A percentile compares a stretch with the other conserved stretches of the same genome.
Conservation (phyloP, 2,329 filamentous ascomycete genomes). For the Ophiostoma pallidulum region DNA sequence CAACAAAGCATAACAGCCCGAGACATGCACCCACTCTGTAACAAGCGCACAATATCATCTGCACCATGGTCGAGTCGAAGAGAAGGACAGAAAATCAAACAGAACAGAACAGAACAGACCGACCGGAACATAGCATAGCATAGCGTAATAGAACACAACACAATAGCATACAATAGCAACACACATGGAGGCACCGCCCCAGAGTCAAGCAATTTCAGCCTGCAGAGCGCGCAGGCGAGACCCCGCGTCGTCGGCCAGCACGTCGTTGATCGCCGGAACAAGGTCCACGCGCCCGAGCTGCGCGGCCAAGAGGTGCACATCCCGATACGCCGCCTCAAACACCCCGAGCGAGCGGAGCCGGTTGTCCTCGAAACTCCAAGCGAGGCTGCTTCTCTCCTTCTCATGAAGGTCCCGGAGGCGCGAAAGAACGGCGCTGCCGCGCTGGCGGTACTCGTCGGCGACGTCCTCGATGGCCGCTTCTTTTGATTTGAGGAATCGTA, state of each 20-base stretch:
- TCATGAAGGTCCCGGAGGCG: conserved; percentile 7
- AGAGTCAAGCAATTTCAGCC: neutral
- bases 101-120: no score
- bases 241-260: conserved; percentile 1
- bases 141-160: neutral
- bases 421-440: conserved; percentile 5
- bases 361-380: neutral
- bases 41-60: no score
- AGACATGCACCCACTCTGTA: no score
- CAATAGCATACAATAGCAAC: neutral
- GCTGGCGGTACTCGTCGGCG: conserved; percentile 13
- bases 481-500: conserved; percentile 17
- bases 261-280: conserved; percentile 1
- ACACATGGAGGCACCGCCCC: no score
- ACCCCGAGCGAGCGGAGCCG: neutral
- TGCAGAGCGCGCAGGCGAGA: conserved; percentile 4
- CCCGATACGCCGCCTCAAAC: conserved; percentile 1
- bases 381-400: neutral
- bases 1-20: no score
- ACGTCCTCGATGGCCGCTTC: conserved; percentile 16
- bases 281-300: conserved; percentile 7
- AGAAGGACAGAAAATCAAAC: no score
- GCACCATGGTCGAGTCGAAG: no score
- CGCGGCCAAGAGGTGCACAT: neutral
- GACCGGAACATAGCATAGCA: no score